Evolutionary conservation across 768 basidiomycete species (phyloP).

Genomic region (Fomitopsis pulvina): DNA sequence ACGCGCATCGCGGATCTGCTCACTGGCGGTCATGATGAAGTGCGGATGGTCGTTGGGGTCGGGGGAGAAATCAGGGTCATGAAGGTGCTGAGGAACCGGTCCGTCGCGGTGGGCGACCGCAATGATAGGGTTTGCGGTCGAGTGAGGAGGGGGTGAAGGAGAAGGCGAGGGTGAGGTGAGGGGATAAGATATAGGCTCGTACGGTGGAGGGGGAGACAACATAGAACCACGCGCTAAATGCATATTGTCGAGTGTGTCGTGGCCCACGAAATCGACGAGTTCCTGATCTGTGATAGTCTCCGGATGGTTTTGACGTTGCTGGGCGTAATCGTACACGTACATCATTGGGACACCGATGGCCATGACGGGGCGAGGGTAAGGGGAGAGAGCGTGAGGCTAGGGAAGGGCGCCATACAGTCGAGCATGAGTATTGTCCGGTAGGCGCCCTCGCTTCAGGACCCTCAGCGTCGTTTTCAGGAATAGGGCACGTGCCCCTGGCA

Average conservation of each 20-base stretch:
- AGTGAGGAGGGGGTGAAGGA: slow-evolving; percentile 2
- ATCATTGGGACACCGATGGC: background rate
- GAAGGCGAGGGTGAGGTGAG: slow-evolving; percentile 1
- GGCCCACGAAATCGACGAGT: slow-evolving; percentile 1
- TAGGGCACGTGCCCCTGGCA: slow-evolving; percentile 3
- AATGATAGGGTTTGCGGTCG: slow-evolving; percentile 3
- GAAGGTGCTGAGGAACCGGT: slow-evolving; percentile 8
- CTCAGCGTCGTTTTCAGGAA: background rate
- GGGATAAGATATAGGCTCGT: slow-evolving; percentile 6
- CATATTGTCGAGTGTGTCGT: background rate
- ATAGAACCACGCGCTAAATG: background rate
- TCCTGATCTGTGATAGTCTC: background rate
- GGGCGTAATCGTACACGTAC: background rate
- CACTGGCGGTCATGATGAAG: slow-evolving; percentile 22
- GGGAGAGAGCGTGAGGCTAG: background rate
- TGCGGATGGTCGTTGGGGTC: slow-evolving; percentile 27
- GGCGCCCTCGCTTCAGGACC: slow-evolving; percentile 2
- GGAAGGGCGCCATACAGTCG: background rate
- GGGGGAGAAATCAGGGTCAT: slow-evolving; percentile 29
- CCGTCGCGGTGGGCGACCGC: slow-evolving; percentile 5
- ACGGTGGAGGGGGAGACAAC: slow-evolving; percentile 4
- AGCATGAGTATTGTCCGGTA: slow-evolving; percentile 3
- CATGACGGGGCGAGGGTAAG: background rate
- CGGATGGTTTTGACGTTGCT: background rate
- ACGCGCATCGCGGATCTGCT: slow-evolving; percentile 16